A percentile compares a stretch with the other conserved stretches of the same genome.
Evolutionary conservation across 129 eudicot genomes (phyloP).

Genomic region (Escallonia herrerae): DNA sequence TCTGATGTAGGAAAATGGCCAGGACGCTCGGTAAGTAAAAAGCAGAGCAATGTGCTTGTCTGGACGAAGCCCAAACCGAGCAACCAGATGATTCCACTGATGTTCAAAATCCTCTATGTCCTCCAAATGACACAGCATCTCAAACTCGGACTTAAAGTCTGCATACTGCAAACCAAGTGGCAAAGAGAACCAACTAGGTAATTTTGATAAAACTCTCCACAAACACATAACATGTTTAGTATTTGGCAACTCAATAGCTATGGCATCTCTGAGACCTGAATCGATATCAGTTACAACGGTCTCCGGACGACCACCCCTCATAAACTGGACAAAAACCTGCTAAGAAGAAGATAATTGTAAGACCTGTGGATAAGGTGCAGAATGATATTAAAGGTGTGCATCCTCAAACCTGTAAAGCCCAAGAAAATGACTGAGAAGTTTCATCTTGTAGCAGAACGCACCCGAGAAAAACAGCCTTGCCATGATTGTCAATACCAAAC

Average conservation of each 20-base stretch:
- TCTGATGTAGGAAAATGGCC: conserved; percentile 56
- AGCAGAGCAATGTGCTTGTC: conserved; percentile 62
- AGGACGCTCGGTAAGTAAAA: conserved; percentile 41
- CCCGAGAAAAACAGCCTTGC: conserved; percentile 57
- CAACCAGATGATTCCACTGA: conserved; percentile 71
- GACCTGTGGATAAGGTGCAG: background rate
- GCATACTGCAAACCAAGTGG: conserved; percentile 48
- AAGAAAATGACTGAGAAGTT: conserved; percentile 50
- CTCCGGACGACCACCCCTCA: conserved; percentile 67
- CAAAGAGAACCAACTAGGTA: conserved; percentile 66
- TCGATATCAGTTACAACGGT: conserved; percentile 71
- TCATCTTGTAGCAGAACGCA: conserved; percentile 78
- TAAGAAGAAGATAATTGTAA: conserved; percentile 12
- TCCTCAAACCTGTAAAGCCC: conserved; percentile 64
- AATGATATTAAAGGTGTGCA: conserved; percentile 10
- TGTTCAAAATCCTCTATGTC: conserved; percentile 67
- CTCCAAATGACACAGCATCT: conserved; percentile 53
- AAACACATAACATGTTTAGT: conserved; percentile 56
- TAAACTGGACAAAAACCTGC: conserved; percentile 56
- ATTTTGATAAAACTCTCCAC: conserved; percentile 56
- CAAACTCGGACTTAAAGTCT: conserved; percentile 63
- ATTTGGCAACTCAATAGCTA: conserved; percentile 54
- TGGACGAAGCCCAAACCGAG: conserved; percentile 51
- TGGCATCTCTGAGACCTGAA: conserved; percentile 62
- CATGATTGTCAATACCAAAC: conserved; percentile 75